phyloP scores from a whole-genome alignment of 2,329 filamentous ascomycete species.

The Torrubiella hemipterigena region DNA sequence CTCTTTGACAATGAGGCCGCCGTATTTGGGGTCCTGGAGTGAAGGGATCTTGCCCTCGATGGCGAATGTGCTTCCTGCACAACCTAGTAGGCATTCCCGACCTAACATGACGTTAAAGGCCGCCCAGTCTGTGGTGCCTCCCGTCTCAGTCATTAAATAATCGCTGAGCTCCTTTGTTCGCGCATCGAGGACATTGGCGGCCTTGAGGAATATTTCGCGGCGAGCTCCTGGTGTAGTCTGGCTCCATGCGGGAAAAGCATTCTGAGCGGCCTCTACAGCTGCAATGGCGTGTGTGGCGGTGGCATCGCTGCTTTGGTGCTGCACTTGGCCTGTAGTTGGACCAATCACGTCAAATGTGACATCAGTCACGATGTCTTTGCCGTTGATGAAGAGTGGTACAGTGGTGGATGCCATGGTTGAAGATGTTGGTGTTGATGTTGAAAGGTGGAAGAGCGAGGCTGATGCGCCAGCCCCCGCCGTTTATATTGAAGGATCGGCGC shows the following conservation, averaged over 20 bases:
- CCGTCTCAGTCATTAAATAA: slow-evolving; percentile 45
- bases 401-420: no score
- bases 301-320: slow-evolving; percentile 45
- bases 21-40: slow-evolving; percentile 17
- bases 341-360: slow-evolving; percentile 43
- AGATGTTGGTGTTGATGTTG: no score
- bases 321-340: slow-evolving; percentile 38
- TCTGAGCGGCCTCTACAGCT: slow-evolving; percentile 43
- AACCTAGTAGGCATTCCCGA: slow-evolving; percentile 26
- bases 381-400: slow-evolving; percentile 31
- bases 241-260: slow-evolving; percentile 59
- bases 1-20: slow-evolving; percentile 18
- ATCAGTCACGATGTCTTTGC: slow-evolving; percentile 29
- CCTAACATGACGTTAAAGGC: slow-evolving; percentile 25
- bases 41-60: slow-evolving; percentile 25
- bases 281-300: slow-evolving; percentile 41
- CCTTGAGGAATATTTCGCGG: slow-evolving; percentile 58
- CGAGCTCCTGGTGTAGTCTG: slow-evolving; percentile 47
- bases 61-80: slow-evolving; percentile 28
- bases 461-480: no score
- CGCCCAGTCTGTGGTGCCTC: slow-evolving; percentile 23
- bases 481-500: no score
- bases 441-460: no score
- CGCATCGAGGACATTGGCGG: slow-evolving; percentile 49
- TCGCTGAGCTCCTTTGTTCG: slow-evolving; percentile 47